phyloP scores from a whole-genome alignment of 2,329 filamentous ascomycete genomes.

The Fusarium caatingaense region DNA sequence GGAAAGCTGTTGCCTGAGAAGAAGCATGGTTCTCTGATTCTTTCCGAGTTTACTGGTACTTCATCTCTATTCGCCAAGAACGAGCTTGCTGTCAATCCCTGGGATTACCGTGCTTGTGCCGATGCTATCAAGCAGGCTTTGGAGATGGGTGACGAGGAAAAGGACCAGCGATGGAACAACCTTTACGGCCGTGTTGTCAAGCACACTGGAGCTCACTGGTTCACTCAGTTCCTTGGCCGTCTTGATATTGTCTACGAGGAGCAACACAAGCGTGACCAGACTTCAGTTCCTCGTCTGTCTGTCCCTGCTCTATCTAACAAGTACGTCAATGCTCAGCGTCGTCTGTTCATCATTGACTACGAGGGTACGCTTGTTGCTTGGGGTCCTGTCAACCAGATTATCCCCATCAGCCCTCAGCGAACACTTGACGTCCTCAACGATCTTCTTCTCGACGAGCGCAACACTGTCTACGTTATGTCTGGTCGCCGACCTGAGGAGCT shows the following conservation, averaged over 20 bases:
- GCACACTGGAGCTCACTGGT: slow-evolving; percentile 89
- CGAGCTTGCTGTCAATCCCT: slow-evolving; percentile 90
- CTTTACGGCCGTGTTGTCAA: slow-evolving; percentile 79
- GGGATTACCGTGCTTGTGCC: slow-evolving; percentile 91
- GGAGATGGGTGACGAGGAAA: slow-evolving; percentile 82
- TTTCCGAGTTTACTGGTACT: slow-evolving; percentile 96
- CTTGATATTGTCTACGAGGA: slow-evolving; percentile 83
- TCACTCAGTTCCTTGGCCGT: slow-evolving; percentile 76
- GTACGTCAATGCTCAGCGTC: slow-evolving; percentile 74
- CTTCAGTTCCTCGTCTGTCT: slow-evolving; percentile 86
- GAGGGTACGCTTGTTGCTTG: slow-evolving; percentile 92
- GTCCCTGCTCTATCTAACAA: slow-evolving; percentile 70
- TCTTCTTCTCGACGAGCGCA: slow-evolving; percentile 80
- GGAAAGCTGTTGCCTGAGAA: slow-evolving; percentile 75
- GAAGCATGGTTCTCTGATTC: slow-evolving; percentile 87
- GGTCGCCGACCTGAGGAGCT: slow-evolving; percentile 88
- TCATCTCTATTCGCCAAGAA: slow-evolving; percentile 84
- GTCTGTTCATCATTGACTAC: slow-evolving; percentile 92
- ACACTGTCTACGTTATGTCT: slow-evolving; percentile 95
- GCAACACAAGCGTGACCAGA: slow-evolving; percentile 85
- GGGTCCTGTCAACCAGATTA: slow-evolving; percentile 85
- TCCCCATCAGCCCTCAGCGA: slow-evolving; percentile 84
- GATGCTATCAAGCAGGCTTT: slow-evolving; percentile 86
- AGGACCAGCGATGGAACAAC: slow-evolving; percentile 77
- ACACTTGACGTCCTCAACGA: slow-evolving; percentile 87